Evolutionary conservation across 257 asterid genomes (phyloP).

Genomic region (Salvia rosmarinus): DNA sequence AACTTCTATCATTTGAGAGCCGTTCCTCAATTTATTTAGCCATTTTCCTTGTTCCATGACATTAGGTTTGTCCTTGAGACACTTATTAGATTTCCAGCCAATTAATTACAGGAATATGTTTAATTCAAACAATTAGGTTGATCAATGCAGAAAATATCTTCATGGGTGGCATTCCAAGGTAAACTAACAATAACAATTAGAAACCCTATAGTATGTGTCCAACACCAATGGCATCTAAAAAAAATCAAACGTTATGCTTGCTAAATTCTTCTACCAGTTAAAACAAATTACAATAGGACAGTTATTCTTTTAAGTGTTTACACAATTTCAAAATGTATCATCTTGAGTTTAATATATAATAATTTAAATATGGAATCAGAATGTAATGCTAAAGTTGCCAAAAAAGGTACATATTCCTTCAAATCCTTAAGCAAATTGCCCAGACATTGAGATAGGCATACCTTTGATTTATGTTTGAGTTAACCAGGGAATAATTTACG

Average conservation of each 20-base stretch:
- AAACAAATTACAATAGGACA: conserved; percentile 20
- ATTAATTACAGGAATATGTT: conserved; percentile 15
- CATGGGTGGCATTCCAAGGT: conserved; percentile 9
- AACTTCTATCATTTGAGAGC: conserved; percentile 23
- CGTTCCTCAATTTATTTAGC: conserved; percentile 1
- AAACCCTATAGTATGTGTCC: conserved; percentile 13
- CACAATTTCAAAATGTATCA: conserved; percentile 18
- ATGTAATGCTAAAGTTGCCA: conserved; percentile 17
- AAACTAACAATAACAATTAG: background rate
- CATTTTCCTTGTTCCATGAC: conserved; percentile 14
- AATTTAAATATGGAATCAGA: conserved; percentile 29
- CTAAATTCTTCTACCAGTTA: background rate
- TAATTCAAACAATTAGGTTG: conserved; percentile 20
- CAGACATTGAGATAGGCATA: conserved; percentile 38
- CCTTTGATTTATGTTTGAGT: conserved; percentile 77
- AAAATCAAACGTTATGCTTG: background rate
- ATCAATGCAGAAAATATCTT: conserved; percentile 7
- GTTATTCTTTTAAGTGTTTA: conserved; percentile 15
- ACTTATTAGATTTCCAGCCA: background rate
- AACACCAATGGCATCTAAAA: conserved; percentile 18
- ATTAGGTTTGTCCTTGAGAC: conserved; percentile 5
- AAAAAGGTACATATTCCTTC: conserved; percentile 23
- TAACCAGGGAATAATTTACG: conserved; percentile 70
- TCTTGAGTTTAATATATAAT: conserved; percentile 6
- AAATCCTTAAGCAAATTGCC: conserved; percentile 29